Conservation (phyloP, 352 stramenopile genomes). For the Thalassiosira livingstoniorum region DNA sequence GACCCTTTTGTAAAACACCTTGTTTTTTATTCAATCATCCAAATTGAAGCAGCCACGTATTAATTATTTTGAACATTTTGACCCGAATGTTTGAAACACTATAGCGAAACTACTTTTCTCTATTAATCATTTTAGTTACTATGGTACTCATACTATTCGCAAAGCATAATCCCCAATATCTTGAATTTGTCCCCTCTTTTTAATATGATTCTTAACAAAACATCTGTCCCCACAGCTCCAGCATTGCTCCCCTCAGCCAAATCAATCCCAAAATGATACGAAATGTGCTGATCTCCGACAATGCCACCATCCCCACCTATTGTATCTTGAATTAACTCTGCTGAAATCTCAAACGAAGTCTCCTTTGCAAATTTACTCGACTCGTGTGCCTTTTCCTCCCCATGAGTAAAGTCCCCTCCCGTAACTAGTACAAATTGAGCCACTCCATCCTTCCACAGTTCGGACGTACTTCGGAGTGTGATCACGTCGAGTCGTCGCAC, state of each 20-base stretch:
- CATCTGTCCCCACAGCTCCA: constrained; percentile 47
- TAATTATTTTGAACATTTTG: too few species aligned
- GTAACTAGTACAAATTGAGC: constrained; percentile 57
- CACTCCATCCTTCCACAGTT: constrained; percentile 48
- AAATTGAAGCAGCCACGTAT: too few species aligned
- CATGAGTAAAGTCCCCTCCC: constrained; percentile 55
- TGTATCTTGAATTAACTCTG: constrained; percentile 38
- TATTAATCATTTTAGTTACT: too few species aligned
- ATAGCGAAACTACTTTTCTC: too few species aligned
- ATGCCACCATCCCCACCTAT: neutral
- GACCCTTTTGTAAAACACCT: too few species aligned
- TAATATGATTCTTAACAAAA: constrained; percentile 61
- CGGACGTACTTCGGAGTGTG: constrained; percentile 52
- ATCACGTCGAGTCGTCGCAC: constrained; percentile 63
- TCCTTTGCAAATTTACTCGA: constrained; percentile 38
- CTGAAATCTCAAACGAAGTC: constrained; percentile 61
- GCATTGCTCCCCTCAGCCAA: constrained; percentile 47
- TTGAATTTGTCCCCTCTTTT: constrained; percentile 65
- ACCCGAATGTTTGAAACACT: too few species aligned
- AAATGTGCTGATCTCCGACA: constrained; percentile 48
- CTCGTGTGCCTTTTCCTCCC: constrained; percentile 33
- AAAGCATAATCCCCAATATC: constrained; percentile 69
- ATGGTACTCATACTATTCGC: too few species aligned
- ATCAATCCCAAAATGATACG: constrained; percentile 65
- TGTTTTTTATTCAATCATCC: too few species aligned